Base-by-base conservation (phyloP, 2,329 filamentous ascomycete species). In the Fusarium verrucosum region DNA sequence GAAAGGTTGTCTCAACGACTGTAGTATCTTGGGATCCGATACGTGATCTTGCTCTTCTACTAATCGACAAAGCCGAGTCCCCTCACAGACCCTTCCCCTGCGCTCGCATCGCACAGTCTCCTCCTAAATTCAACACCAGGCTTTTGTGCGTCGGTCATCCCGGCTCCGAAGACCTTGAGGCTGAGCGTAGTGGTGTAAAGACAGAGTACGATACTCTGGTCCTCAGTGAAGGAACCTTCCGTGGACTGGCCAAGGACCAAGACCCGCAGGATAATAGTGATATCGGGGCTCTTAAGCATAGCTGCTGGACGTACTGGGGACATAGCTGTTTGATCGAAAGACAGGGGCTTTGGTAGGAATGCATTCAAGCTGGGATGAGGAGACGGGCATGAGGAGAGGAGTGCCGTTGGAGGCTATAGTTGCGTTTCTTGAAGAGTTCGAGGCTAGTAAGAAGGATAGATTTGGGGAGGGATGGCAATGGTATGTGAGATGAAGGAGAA, bases 271-370 rank as follows among this genome's bases (percentile, higher is more conserved):
- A 85, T 58, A 85, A 85, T 61, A 77, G 75, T 3, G 80, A 83
- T 22, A 85, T 86, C 50, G 83, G 83, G 2, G 78, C 78, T 1
- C 62, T 85, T 63, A 81, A 78, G 76, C 83, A 86, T 68, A 79
- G 81, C 65, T 82, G 81, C 54, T 86, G 83, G 83, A 85, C 83
- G 3, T 86, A 85, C 69, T 85, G 83, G 84, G 83, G 83, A 2
- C 82, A 85, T 68, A 83, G 79, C 69, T 86, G 16, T 60, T 85
- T n/a, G 69, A 77, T 16, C 50, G 58, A 26, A 68, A 58, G n/a
- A 74, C 72, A 13, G 80, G 80, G 0, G 65, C 23, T 10, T 65
- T 86, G 51, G 71, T 85, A 1, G 83, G 83, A 3, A 58, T 86
- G 59, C 83, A 86, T 74, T 85, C 81, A 5, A 82, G 78, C 25